These are phyloP conservation scores for Lithocarpus polystachyus DNA, from an alignment of 306 rosid species.

Conservation along the genomic window DNA sequence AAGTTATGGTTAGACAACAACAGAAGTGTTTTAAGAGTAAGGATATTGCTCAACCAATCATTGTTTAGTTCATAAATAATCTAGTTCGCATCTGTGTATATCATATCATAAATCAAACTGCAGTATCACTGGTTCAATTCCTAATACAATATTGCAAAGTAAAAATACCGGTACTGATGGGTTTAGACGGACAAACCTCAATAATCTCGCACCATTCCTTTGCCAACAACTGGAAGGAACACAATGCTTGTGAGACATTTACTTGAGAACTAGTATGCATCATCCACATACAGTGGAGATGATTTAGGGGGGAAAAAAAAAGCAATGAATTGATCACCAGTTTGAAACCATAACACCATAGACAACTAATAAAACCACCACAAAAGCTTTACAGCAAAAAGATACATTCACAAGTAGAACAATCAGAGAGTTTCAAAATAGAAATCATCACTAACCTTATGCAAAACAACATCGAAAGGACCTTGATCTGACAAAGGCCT, in stretches of 20 bases:
- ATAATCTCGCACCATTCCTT: conserved; percentile 1
- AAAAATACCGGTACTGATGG: not conserved
- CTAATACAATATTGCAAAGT: not conserved
- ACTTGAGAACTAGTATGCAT: not conserved
- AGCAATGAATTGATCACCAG: not conserved
- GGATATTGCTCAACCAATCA: not conserved
- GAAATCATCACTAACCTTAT: conserved; percentile 3
- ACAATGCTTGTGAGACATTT: conserved; percentile 1
- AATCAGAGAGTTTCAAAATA: not conserved
- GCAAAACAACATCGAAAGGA: conserved; percentile 7
- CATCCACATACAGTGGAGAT: not conserved
- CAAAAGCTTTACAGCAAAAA: not conserved
- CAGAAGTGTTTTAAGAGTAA: conserved; percentile 18
- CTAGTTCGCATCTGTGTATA: not conserved
- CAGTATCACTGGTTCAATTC: not conserved
- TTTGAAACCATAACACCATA: not conserved
- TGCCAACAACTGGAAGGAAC: conserved; percentile 2
- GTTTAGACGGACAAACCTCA: not conserved
- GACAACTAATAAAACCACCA: not conserved
- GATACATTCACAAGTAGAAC: not conserved
- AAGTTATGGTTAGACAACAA: conserved; percentile 35
- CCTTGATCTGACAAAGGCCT: conserved; percentile 9
- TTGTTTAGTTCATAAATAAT: not conserved
- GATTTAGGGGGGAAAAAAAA: not conserved
- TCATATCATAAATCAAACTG: not conserved